Base-by-base conservation (phyloP, 1,284 basidiomycete genomes). In the Ganoderma lucidum region DNA sequence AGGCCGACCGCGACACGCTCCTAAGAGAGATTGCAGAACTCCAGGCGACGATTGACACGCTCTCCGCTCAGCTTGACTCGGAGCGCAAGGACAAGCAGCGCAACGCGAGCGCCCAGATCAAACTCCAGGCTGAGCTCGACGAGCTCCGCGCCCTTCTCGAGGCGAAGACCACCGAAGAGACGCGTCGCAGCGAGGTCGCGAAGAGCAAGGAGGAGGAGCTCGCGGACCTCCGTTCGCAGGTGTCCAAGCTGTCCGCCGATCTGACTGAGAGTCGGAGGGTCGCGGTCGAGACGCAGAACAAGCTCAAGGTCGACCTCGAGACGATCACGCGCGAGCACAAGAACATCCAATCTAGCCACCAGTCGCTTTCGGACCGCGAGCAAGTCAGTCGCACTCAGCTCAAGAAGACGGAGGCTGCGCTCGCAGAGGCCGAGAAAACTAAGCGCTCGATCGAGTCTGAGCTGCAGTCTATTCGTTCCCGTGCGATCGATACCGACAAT, bases 181-280 rank as follows among this genome's bases (percentile, higher is more conserved):
- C 89, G 42, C 92, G 93, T 67, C 89, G 94, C 32, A 88, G 87
- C 62, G 95, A 98, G 78, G 93, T 90, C 1, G 95, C 96, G 80
- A 93, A 92, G 79, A 94, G 93, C 81, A 94, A 93, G 77, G 96
- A 97, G 74, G 87, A 90, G 58, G 97, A 99, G 79, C 87, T 98
- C 23, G 80, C 82, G 1, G 85, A 89, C 37, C 83, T 98, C 12
- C 91, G 97, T n/a, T 80, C 80, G 12, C 91, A 96, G 76, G 88
- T 89, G 44, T 77, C 80, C 44, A 83, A 84, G 58, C 80, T 93
- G 48, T 90, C 92, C 62, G 80, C 85, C 23, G 90, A 93, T 56
- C 83, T 93, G 23, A 83, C 84, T 39, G 87, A 90, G 30, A 84
- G 86, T 39, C 90, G 90, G 37, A 84, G 84, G 65, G 78, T 82